A percentile compares a stretch with the other conserved stretches of the same genome.
Evolutionary conservation across 768 basidiomycete species (phyloP).

Genomic region (Suillus americanus): DNA sequence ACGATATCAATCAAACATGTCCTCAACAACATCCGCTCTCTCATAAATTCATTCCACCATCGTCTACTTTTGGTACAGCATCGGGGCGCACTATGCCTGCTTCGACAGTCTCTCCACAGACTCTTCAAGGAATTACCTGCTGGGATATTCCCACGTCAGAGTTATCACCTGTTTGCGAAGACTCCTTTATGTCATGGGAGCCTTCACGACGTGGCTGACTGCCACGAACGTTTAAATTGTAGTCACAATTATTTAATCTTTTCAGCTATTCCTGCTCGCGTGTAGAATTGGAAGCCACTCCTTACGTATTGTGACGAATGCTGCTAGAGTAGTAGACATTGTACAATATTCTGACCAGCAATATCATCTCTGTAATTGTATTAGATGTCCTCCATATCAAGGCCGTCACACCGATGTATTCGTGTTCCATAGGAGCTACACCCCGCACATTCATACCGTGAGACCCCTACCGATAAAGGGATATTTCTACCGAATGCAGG

Average conservation of each 20-base stretch:
- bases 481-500: background rate
- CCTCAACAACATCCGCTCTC: slow-evolving; percentile 15
- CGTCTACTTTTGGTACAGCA: background rate
- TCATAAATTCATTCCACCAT: slow-evolving; percentile 1
- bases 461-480: no score
- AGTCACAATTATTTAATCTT: background rate
- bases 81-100: slow-evolving; percentile 13
- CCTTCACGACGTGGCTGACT: slow-evolving; percentile 38
- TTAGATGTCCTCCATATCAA: background rate
- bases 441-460: background rate
- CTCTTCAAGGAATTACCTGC: slow-evolving; percentile 15
- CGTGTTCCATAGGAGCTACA: background rate
- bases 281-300: background rate
- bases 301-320: background rate
- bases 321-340: background rate
- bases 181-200: slow-evolving; percentile 65
- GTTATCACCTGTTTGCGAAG: slow-evolving; percentile 43
- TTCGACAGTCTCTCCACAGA: slow-evolving; percentile 21
- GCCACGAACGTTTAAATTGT: background rate
- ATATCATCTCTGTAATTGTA: background rate
- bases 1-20: slow-evolving; percentile 18
- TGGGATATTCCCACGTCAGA: slow-evolving; percentile 21
- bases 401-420: background rate
- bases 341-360: background rate
- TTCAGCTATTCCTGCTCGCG: background rate